Evolutionary conservation across 2,329 filamentous ascomycete species (phyloP), one percentile per base, ranked within the genome.

Genomic region (Aureobasidium zeae): DNA sequence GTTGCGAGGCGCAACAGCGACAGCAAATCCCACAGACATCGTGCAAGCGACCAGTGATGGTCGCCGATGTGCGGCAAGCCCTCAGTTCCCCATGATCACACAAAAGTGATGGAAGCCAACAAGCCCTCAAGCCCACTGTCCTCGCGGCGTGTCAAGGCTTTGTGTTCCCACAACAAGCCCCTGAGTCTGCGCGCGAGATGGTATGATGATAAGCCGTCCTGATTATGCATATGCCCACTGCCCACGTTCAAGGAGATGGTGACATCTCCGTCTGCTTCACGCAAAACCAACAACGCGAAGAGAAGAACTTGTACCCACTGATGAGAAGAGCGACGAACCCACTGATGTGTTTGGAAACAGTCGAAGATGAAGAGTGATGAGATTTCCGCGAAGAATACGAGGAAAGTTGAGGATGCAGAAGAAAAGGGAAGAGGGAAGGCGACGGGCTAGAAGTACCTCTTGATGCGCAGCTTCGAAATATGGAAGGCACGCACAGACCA

Each of bases 101-200:
- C 39, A 37, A 46, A 44, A 41, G 48, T 48, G 50, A 52, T 49
- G 50, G 51, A 54, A 56, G 56, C 58, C 56, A 53, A 57, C 53
- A 48, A 63, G 61, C 64, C 63, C 61, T 62, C 60, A 61, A 62
- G 66, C 66, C 64, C 65, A 67, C 65, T 65, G 60, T 61, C 57
- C 54, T 58, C 60, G 61, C 55, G 52, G 51, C 52, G 57, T 63
- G 64, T 29, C 29, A 19, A 65, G 69, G 68, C 67, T 39, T 48
- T 50, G 69, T 69, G 69, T 71, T 70, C 68, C 69, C 69, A 70
- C 69, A 72, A 67, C 59, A 47, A 49, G 66, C 68, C 67, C n/a
- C 60, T 66, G 65, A 65, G 49, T 53, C 47, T 39, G 39, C 43
- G 49, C 41, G 50, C 46, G 47, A 49, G 50, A 54, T 55, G 55